A percentile compares a stretch with the other conserved stretches of the same genome.
Evolutionary conservation across 2,329 filamentous ascomycete genomes (phyloP).

Genomic region (Neonectria magnoliae): DNA sequence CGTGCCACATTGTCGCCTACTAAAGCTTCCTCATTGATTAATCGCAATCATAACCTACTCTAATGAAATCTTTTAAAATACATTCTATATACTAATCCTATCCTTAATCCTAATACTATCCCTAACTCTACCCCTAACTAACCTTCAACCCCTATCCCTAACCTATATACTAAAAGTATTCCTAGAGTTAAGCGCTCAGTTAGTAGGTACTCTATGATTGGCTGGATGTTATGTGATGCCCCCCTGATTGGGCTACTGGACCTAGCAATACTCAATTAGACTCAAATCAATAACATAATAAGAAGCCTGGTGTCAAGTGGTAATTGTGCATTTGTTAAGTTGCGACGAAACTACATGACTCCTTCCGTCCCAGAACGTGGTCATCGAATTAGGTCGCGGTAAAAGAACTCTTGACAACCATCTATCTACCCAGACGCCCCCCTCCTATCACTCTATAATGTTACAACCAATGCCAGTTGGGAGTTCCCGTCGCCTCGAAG

Average conservation of each 20-base stretch:
- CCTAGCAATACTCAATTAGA: too few species aligned
- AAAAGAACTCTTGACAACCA: constrained; percentile 18
- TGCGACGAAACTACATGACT: constrained; percentile 1
- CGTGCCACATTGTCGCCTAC: not conserved
- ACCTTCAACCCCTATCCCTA: too few species aligned
- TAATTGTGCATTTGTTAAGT: constrained; percentile 15
- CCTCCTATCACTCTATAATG: constrained; percentile 29
- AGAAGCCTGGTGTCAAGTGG: constrained; percentile 8
- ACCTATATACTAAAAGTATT: too few species aligned
- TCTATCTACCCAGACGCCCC: constrained; percentile 30
- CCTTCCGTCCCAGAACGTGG: constrained; percentile 5
- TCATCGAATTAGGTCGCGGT: constrained; percentile 24
- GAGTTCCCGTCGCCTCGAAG: constrained; percentile 27
- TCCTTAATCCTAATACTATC: too few species aligned
- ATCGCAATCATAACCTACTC: too few species aligned
- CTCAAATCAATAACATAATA: not conserved
- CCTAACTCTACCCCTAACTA: too few species aligned
- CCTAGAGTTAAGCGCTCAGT: too few species aligned
- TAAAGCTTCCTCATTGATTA: not conserved
- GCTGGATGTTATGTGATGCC: too few species aligned
- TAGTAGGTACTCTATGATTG: too few species aligned
- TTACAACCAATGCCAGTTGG: constrained; percentile 37
- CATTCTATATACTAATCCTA: too few species aligned
- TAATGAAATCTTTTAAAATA: too few species aligned
- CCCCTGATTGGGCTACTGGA: too few species aligned